Base-by-base conservation (phyloP, 768 basidiomycete genomes). In the Rubroboletus pulcherrimus region DNA sequence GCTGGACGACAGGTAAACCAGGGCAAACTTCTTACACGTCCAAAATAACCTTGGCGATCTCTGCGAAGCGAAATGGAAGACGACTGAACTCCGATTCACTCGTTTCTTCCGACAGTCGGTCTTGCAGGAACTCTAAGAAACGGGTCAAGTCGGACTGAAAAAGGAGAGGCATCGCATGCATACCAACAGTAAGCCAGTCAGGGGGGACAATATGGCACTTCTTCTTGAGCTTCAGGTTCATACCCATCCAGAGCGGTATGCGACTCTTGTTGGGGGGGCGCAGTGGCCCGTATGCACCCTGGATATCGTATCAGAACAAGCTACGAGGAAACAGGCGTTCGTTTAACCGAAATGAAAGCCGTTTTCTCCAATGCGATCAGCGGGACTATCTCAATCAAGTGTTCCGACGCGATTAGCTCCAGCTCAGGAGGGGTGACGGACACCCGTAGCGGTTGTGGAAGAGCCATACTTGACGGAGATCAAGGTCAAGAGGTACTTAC, bases 171-270 rank as follows among this genome's bases (percentile, higher is more conserved):
- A 31, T n/a, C 17, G 10, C 34, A 49, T 43, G 46, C 89, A 57
- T 59, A 95, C 93, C 93, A 40, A 90, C 82, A 59, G 77, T 83
- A 30, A 99, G 76, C 97, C 97, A 99, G 31, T 81, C 78, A 4
- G 97, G 97, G 1, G 93, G 80, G 14, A 98, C 79, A 48, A 99
- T 93, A 62, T 91, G 86, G 58, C 96, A 98, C 72, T 94, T 95
- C 70, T 91, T 89, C 78, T 98, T 97, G 66, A 86, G 69, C 74
- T 99, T 99, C 48, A 98, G 76, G 66, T 96, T 93, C 3, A 91
- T 76, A 0, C 96, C 97, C 78, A 99, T 87, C 97, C 97, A 99
- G 4, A 98, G 75, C 1, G 97, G 97, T n/a, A 98, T 84, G 61
- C 81, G 81, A 37, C 87, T 80, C 70, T 89, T 89, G 54, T 83